These are phyloP conservation scores for Lathyrus tuberosus DNA, from an alignment of 306 rosid genomes.

Conservation along the genomic window DNA sequence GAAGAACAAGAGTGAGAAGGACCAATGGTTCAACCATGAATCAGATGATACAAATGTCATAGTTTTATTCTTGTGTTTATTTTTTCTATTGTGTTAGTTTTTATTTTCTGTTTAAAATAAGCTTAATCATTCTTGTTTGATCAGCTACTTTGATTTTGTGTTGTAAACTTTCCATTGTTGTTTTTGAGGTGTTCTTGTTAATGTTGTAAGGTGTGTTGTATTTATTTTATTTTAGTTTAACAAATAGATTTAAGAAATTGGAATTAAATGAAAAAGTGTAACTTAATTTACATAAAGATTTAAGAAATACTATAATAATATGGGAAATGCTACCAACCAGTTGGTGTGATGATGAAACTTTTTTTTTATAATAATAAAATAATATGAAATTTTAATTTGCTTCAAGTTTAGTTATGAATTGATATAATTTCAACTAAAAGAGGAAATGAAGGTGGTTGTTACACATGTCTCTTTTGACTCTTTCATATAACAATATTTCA, in stretches of 20 bases:
- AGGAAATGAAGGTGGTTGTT: slow-evolving; percentile 29
- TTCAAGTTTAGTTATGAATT: slow-evolving; percentile 35
- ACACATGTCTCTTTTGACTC: slow-evolving; percentile 49
- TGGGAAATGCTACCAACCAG: slow-evolving; percentile 20
- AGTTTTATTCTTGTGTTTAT: too few relatives aligned
- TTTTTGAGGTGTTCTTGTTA: too few relatives aligned
- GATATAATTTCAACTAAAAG: slow-evolving; percentile 19
- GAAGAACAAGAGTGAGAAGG: too few relatives aligned
- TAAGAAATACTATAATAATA: neutral
- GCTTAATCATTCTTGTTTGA: neutral
- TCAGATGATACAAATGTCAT: too few relatives aligned
- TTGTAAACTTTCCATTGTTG: neutral
- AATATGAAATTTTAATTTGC: slow-evolving; percentile 23
- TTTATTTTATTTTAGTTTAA: too few relatives aligned
- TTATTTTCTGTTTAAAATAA: too few relatives aligned
- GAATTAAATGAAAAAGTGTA: neutral
- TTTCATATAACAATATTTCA: slow-evolving; percentile 40
- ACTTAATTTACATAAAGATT: neutral
- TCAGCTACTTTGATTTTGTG: neutral
- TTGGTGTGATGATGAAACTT: slow-evolving; percentile 36
- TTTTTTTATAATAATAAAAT: neutral
- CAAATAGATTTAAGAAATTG: too few relatives aligned
- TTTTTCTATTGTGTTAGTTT: too few relatives aligned
- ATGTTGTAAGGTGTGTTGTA: too few relatives aligned
- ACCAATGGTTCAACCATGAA: too few relatives aligned